phyloP scores from a whole-genome alignment of 306 rosid genomes.

The Dalbergia cultrata region DNA sequence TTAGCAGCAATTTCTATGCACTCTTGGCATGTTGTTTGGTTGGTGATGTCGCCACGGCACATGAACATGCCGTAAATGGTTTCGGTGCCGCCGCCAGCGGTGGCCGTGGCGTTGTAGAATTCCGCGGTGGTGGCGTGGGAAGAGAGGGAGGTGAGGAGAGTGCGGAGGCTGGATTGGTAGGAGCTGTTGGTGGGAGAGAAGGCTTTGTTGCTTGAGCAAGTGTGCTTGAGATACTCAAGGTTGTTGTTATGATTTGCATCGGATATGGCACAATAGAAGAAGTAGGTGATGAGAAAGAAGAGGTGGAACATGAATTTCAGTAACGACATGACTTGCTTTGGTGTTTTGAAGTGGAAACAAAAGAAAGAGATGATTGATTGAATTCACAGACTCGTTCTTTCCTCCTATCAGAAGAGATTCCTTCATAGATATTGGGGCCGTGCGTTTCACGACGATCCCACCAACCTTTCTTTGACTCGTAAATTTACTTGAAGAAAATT shows the following conservation, averaged over 20 bases:
- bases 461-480: no score
- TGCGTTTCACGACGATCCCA: no score
- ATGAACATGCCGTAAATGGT: neutral
- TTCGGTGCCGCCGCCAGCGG: neutral
- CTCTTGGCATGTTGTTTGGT: neutral
- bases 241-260: neutral
- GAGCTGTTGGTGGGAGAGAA: neutral
- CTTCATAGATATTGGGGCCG: no score
- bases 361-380: no score
- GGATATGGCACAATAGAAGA: constrained; percentile 11
- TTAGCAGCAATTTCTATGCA: neutral
- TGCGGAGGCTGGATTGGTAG: constrained; percentile 20
- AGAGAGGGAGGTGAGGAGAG: constrained; percentile 6
- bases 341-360: no score
- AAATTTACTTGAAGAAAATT: no score
- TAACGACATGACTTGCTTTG: neutral
- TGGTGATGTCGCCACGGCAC: neutral
- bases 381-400: no score
- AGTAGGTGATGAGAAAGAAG: neutral
- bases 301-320: neutral
- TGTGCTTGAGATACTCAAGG: neutral
- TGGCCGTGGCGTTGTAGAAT: constrained; percentile 29
- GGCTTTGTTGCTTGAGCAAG: constrained; percentile 31
- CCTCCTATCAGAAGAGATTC: no score
- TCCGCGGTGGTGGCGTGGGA: neutral